phyloP scores from a whole-genome alignment of 805 yeast genomes.

The Ogataea glucozyma region DNA sequence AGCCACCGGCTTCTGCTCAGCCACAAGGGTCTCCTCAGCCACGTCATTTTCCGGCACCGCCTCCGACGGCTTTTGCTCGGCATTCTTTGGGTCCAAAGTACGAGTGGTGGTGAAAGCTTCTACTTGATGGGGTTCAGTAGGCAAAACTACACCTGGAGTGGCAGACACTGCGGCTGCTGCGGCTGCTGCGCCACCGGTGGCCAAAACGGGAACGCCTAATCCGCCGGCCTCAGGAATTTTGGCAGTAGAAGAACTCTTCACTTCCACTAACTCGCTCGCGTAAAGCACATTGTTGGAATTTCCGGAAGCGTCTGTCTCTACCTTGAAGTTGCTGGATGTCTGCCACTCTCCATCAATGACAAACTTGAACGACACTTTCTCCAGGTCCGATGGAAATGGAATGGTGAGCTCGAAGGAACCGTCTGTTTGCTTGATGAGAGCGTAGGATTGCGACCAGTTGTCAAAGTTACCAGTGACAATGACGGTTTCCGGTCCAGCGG shows the following conservation, averaged over 20 bases:
- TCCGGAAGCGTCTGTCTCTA: slow-evolving; percentile 50
- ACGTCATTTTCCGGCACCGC: not conserved
- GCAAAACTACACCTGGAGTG: slow-evolving; percentile 65
- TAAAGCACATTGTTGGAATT: slow-evolving; percentile 52
- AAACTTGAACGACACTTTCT: slow-evolving; percentile 47
- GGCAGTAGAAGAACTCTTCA: slow-evolving; percentile 32
- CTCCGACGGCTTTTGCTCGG: not conserved
- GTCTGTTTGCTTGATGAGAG: slow-evolving; percentile 46
- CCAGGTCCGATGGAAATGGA: slow-evolving; percentile 29
- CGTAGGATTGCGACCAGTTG: slow-evolving; percentile 53
- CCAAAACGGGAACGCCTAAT: slow-evolving; percentile 31
- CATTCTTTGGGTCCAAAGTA: slow-evolving; percentile 50
- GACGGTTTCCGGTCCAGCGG: slow-evolving; percentile 41
- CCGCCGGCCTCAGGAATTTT: slow-evolving; percentile 52
- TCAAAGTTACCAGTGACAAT: slow-evolving; percentile 63
- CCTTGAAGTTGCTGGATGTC: slow-evolving; percentile 40
- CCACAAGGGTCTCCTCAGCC: not conserved
- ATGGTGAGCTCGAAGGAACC: slow-evolving; percentile 36
- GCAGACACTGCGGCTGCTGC: slow-evolving; percentile 15
- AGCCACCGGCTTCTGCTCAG: slow-evolving; percentile 1
- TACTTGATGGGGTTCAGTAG: slow-evolving; percentile 57
- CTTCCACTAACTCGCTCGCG: slow-evolving; percentile 36
- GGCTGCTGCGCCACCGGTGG: slow-evolving; percentile 12
- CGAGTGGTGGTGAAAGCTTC: slow-evolving; percentile 59
- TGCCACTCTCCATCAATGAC: slow-evolving; percentile 64